A percentile compares a stretch with the other conserved stretches of the same genome.
phyloP scores from a whole-genome alignment of 106 monocot species.

The Dendrobium huoshanense region DNA sequence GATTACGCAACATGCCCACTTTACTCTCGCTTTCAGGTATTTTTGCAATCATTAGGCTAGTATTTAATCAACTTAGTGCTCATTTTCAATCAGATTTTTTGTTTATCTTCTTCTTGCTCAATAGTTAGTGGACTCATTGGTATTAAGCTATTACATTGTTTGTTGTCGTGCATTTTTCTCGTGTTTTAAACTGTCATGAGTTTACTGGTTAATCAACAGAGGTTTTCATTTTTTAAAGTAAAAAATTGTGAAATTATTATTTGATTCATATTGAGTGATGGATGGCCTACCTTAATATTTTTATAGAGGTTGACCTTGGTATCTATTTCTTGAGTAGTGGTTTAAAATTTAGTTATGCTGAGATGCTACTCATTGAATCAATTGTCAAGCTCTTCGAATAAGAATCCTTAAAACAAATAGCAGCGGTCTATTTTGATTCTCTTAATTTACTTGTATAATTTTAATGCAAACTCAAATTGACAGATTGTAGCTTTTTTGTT shows the following conservation, averaged over 20 bases:
- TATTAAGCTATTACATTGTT: not conserved
- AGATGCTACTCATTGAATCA: not conserved
- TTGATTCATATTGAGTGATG: no score
- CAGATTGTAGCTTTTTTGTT: not conserved
- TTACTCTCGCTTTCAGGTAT: slow-evolving; percentile 29
- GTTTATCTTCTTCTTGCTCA: not conserved
- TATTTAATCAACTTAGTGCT: not conserved
- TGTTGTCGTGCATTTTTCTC: not conserved
- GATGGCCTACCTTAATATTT: no score
- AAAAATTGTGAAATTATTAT: no score
- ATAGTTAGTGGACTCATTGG: not conserved
- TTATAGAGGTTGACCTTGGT: no score
- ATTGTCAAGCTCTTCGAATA: not conserved
- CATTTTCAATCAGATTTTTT: not conserved
- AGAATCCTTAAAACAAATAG: not conserved
- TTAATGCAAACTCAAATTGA: not conserved
- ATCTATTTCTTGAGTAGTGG: no score
- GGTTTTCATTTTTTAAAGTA: not conserved
- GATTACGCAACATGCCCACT: slow-evolving; percentile 23
- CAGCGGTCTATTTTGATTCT: not conserved
- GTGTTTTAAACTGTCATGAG: not conserved
- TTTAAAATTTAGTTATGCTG: not conserved
- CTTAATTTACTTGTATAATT: not conserved
- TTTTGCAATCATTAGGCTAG: not conserved
- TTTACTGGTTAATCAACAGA: not conserved